Evolutionary conservation across 345 rosid species (phyloP), one percentile per base, ranked within the genome.

Genomic region (Excoecaria cochinchinensis): DNA sequence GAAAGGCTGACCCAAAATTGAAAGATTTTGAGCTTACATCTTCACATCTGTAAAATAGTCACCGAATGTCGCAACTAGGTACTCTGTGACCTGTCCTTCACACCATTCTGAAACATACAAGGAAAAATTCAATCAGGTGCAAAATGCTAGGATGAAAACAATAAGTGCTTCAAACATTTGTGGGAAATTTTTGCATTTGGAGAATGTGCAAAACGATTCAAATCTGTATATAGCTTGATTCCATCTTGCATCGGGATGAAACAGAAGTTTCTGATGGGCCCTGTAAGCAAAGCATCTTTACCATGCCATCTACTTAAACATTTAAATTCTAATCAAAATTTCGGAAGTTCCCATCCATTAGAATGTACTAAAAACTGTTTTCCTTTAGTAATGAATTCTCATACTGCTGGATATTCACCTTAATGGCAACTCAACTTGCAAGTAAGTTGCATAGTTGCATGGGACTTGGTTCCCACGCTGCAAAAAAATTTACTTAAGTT

Each of bases 81-180:
- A 93, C 87, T 93, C 98, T 0, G 99, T 91, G 75, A 96, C 98
- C 81, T 93, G 97, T 78, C 94, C 99, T 80, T 96, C 99, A 40
- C 65, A 72, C 99, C 99, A 96, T 70, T 96, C 99, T 96, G 90
- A 82, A 86, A 86, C 70, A 82, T 52, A 44, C 66, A 25, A 60
- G 62, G 79, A 73, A 50, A 79, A 78, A 73, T 75, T 60, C 39
- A 74, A 74, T 72, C 48, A 77, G 63, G 74, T 36, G 78, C 67
- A 72, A 67, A 22, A 58, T 8, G 46, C 44, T 48, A 42, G 51
- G 25, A 38, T 52, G 17, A 48, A 39, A 55, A 39, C 31, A 36
- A 51, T 15, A 38, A 16, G 60, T 55, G 15, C 58, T n/a, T 48
- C 39, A 22, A 17, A 44, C 73, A 72, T 25, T 47, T 14, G 21